phyloP scores from a whole-genome alignment of 495 filamentous ascomycete species.

The Talaromyces ruber region DNA sequence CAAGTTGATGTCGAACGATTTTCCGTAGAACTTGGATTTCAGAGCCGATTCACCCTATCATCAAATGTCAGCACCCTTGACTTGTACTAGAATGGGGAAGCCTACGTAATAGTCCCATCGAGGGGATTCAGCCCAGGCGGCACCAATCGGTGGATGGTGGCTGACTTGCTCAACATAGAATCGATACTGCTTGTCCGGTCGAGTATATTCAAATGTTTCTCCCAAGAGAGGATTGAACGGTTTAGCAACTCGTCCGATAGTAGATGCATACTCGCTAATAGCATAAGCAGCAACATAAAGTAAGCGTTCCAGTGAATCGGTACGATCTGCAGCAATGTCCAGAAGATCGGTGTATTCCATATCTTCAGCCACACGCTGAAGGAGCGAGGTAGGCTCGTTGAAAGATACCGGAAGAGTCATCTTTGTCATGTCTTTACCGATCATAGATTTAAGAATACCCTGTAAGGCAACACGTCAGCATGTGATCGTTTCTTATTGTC shows the following conservation, averaged over 20 bases:
- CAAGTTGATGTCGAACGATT: constrained; percentile 93
- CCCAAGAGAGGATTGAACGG: constrained; percentile 95
- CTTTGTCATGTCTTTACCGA: constrained; percentile 99
- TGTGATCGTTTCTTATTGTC: neutral
- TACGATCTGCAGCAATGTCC: constrained; percentile 77
- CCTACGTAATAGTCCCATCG: constrained; percentile 89
- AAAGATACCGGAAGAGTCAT: constrained; percentile 98
- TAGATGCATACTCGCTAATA: constrained; percentile 92
- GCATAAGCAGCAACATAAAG: constrained; percentile 97
- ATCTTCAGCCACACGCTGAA: constrained; percentile 92
- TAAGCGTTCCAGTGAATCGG: constrained; percentile 83
- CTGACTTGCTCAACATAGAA: constrained; percentile 99
- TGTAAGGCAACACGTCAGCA: constrained; percentile 20
- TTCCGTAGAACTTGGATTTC: constrained; percentile 95
- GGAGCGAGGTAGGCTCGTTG: constrained; percentile 95
- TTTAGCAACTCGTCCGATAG: constrained; percentile 92
- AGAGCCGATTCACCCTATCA: constrained; percentile 80
- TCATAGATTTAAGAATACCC: constrained; percentile 98
- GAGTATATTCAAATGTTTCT: constrained; percentile 92
- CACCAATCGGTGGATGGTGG: constrained; percentile 93
- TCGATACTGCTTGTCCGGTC: constrained; percentile 93
- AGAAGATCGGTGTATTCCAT: constrained; percentile 95
- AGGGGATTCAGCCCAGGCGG: constrained; percentile 84
- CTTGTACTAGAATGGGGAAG: neutral
- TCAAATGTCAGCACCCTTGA: constrained; percentile 4